phyloP scores from a whole-genome alignment of 768 basidiomycete genomes.

The Chalciporus chontae region DNA sequence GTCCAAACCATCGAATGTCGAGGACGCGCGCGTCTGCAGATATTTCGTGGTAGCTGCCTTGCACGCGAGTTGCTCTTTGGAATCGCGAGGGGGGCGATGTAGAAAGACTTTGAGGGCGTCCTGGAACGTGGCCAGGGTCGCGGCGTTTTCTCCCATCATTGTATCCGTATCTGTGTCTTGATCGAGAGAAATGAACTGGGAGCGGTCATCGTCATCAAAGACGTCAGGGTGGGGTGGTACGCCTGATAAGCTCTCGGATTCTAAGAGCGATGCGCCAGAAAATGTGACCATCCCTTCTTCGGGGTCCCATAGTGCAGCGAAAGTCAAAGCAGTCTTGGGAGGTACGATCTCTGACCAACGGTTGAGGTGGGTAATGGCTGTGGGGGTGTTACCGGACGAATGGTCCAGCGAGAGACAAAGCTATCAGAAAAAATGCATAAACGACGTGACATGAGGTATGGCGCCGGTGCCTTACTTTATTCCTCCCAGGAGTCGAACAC shows the following conservation, averaged over 20 bases:
- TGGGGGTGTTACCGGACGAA: slow-evolving; percentile 8
- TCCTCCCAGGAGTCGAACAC: slow-evolving; percentile 17
- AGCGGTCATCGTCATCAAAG: slow-evolving; percentile 17
- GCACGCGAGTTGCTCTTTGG: slow-evolving; percentile 18
- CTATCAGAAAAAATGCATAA: slow-evolving; percentile 11
- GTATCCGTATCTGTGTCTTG: slow-evolving; percentile 8
- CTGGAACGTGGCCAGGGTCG: slow-evolving; percentile 25
- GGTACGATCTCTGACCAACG: slow-evolving; percentile 60
- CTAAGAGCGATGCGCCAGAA: slow-evolving; percentile 47
- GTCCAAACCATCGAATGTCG: slow-evolving; percentile 30
- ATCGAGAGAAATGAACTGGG: slow-evolving; percentile 14
- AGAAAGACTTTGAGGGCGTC: slow-evolving; percentile 30
- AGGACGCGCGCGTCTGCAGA: slow-evolving; percentile 27
- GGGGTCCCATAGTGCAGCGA: slow-evolving; percentile 59
- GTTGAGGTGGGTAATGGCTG: slow-evolving; percentile 15
- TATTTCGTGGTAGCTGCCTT: slow-evolving; percentile 4
- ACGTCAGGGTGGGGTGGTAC: slow-evolving; percentile 5
- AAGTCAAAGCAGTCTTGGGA: slow-evolving; percentile 52
- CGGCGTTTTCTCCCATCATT: slow-evolving; percentile 18
- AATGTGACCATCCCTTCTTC: slow-evolving; percentile 56
- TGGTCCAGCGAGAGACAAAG: slow-evolving; percentile 23
- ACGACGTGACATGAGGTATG: not conserved
- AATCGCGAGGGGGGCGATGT: slow-evolving; percentile 19
- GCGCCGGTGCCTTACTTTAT: slow-evolving; percentile 16
- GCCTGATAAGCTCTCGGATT: slow-evolving; percentile 20